A percentile compares a stretch with the other conserved stretches of the same genome.
Conservation (phyloP, 1,284 basidiomycete genomes). For the Heterobasidion occidentale region DNA sequence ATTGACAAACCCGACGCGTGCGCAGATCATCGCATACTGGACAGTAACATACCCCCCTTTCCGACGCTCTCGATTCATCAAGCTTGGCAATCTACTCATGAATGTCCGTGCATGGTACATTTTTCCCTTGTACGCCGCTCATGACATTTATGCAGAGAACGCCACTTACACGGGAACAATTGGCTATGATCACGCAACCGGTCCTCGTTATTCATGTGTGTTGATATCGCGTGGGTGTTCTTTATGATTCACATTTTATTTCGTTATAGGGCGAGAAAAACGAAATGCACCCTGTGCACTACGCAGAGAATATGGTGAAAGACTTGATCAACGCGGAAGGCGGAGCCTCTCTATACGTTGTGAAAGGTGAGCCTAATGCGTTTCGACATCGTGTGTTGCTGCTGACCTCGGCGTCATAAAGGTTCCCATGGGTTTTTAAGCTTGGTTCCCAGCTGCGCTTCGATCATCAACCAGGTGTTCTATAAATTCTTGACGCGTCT, state of each 20-base stretch:
- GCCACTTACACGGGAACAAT: conserved; percentile 36
- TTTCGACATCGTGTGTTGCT: neutral
- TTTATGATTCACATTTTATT: neutral
- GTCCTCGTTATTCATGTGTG: conserved; percentile 64
- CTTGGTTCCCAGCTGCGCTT: conserved; percentile 36
- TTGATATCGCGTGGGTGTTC: neutral
- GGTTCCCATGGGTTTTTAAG: conserved; percentile 42
- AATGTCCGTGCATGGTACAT: conserved; percentile 37
- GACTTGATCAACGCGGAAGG: conserved; percentile 38
- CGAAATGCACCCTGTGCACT: conserved; percentile 43
- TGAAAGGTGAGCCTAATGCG: conserved; percentile 43
- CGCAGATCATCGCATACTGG: conserved; percentile 61
- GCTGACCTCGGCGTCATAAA: conserved; percentile 14
- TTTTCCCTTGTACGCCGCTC: neutral
- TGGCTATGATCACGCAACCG: conserved; percentile 49
- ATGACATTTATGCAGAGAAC: conserved; percentile 35
- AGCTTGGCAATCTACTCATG: conserved; percentile 44
- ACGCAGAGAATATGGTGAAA: conserved; percentile 45
- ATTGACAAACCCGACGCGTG: neutral
- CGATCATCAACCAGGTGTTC: conserved; percentile 57
- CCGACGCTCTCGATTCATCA: conserved; percentile 40
- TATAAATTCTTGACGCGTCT: conserved; percentile 52
- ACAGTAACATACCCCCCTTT: conserved; percentile 45
- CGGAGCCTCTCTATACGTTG: conserved; percentile 35
- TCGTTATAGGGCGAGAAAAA: conserved; percentile 50